These are phyloP conservation scores for Malassezia nana DNA, from an alignment of 1,284 basidiomycete species.

Conservation along the genomic window DNA sequence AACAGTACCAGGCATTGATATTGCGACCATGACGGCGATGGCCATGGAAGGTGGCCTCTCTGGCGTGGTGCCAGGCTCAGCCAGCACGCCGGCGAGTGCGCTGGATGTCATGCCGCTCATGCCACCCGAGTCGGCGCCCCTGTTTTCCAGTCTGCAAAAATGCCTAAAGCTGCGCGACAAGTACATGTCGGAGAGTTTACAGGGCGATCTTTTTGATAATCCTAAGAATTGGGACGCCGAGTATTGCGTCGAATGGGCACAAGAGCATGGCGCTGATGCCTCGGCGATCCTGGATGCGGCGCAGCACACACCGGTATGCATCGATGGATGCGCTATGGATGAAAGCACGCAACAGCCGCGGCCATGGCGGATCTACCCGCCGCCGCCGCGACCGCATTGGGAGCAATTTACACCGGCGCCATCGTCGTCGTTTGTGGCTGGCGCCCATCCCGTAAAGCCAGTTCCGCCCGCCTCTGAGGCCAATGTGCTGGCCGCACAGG, in stretches of 20 bases:
- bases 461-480: conserved; percentile 44
- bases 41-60: conserved; percentile 5
- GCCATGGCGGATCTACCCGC: conserved; percentile 46
- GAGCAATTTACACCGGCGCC: conserved; percentile 45
- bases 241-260: conserved; percentile 27
- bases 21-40: conserved; percentile 4
- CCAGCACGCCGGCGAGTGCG: too few relatives aligned
- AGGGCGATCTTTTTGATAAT: conserved; percentile 41
- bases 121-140: conserved; percentile 32
- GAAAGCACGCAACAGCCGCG: conserved; percentile 23
- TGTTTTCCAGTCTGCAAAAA: conserved; percentile 37
- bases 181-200: conserved; percentile 43
- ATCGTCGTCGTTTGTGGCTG: conserved; percentile 39
- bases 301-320: conserved; percentile 23
- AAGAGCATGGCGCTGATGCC: neutral
- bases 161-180: conserved; percentile 44
- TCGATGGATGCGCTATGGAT: conserved; percentile 37
- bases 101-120: conserved; percentile 20
- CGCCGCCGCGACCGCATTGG: conserved; percentile 47
- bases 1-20: neutral
- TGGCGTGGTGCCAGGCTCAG: conserved; percentile 3
- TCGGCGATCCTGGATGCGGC: neutral
- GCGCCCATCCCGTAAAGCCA: conserved; percentile 30
- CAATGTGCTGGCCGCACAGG: conserved; percentile 42
- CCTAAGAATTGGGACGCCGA: conserved; percentile 49